Evolutionary conservation across 352 stramenopile genomes (phyloP).

Genomic region (Globisporangium echinulatum): DNA sequence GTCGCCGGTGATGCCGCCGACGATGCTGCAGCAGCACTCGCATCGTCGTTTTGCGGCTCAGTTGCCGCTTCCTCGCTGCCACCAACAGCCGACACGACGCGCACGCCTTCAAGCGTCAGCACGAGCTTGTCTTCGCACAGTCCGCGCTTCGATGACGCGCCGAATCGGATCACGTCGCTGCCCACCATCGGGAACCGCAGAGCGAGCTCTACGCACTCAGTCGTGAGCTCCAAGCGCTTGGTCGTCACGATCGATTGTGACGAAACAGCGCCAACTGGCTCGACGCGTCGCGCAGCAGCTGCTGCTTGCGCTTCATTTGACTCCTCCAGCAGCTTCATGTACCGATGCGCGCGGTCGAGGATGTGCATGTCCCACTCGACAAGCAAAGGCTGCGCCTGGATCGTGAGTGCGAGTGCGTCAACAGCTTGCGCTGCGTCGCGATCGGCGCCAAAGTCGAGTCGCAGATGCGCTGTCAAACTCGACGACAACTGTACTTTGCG

Average conservation of each 20-base stretch:
- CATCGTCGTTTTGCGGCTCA: slow-evolving; percentile 2
- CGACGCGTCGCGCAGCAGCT: neutral
- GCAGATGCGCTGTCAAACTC: slow-evolving; percentile 62
- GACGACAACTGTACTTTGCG: slow-evolving; percentile 57
- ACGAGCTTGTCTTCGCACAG: slow-evolving; percentile 79
- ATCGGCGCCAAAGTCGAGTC: slow-evolving; percentile 42
- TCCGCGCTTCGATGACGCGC: slow-evolving; percentile 64
- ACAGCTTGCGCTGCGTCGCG: no score
- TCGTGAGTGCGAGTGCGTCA: slow-evolving; percentile 44
- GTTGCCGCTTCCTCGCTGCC: neutral
- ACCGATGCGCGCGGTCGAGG: slow-evolving; percentile 63
- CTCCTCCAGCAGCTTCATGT: slow-evolving; percentile 72
- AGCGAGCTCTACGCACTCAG: slow-evolving; percentile 64
- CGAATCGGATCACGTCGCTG: slow-evolving; percentile 80
- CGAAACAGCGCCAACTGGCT: slow-evolving; percentile 11
- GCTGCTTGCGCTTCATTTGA: slow-evolving; percentile 18
- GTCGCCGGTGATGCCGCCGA: neutral
- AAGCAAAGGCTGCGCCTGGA: slow-evolving; percentile 69
- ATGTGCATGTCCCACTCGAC: slow-evolving; percentile 87
- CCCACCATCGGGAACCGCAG: slow-evolving; percentile 81
- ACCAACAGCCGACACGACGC: slow-evolving; percentile 14
- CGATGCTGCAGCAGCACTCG: neutral
- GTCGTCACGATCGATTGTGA: slow-evolving; percentile 6
- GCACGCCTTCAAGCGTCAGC: slow-evolving; percentile 59
- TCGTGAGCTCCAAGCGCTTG: slow-evolving; percentile 64